phyloP scores from a whole-genome alignment of 2,329 filamentous ascomycete species.

The Massarina eburnea region DNA sequence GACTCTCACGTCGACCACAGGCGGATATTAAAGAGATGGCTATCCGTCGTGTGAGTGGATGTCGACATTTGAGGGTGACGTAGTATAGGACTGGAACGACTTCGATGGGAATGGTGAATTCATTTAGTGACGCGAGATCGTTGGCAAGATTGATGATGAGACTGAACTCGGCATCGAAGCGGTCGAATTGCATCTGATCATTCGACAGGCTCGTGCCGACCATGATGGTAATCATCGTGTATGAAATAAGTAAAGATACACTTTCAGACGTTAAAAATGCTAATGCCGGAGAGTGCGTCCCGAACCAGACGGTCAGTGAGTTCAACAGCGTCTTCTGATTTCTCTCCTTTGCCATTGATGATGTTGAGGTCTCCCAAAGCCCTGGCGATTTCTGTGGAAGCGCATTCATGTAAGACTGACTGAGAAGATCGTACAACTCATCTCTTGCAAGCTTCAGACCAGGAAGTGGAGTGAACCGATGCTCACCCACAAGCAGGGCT shows the following conservation, averaged over 20 bases:
- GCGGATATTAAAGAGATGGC: neutral
- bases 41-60: neutral
- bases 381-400: neutral
- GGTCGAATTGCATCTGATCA: neutral
- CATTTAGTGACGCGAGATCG: neutral
- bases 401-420: neutral
- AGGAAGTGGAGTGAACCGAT: neutral
- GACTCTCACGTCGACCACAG: neutral
- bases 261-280: neutral
- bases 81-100: neutral
- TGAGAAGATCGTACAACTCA: neutral
- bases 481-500: neutral
- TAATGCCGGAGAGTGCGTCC: neutral
- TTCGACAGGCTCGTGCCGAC: neutral
- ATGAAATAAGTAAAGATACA: neutral
- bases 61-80: neutral
- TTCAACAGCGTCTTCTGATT: neutral
- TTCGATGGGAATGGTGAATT: neutral
- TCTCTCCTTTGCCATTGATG: neutral
- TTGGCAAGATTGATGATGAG: neutral
- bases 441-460: neutral
- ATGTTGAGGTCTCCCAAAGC: no score
- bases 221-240: neutral
- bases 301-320: neutral
- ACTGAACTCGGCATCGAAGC: neutral